A percentile compares a stretch with the other conserved stretches of the same genome.
phyloP scores from a whole-genome alignment of 2,329 filamentous ascomycete genomes.

The Verticillium isaacii region DNA sequence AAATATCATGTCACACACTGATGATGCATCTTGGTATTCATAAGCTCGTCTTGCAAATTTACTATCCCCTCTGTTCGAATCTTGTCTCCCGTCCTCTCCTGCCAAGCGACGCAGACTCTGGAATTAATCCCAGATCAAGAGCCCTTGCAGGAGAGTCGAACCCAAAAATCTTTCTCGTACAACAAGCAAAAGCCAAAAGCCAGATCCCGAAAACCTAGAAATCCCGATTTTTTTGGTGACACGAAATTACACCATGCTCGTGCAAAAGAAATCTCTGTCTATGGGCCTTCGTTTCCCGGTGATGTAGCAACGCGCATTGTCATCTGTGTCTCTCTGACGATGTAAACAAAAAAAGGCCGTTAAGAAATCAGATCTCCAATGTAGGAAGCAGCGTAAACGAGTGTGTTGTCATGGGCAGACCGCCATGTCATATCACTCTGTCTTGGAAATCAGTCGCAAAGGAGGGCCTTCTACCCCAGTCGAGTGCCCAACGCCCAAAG shows the following conservation, averaged over 20 bases:
- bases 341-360: not conserved
- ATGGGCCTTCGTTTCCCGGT: not conserved
- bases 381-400: not conserved
- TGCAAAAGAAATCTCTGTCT: not conserved
- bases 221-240: not conserved
- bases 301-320: not conserved
- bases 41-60: conserved; percentile 1
- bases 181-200: not conserved
- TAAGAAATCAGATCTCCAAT: not conserved
- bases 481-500: not conserved
- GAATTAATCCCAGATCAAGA: not conserved
- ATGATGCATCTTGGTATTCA: not conserved
- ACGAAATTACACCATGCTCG: not conserved
- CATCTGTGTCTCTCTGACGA: not conserved
- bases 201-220: not conserved
- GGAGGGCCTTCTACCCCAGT: not conserved
- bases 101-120: not conserved
- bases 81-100: not conserved
- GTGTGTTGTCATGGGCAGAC: not conserved
- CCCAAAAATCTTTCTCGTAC: not conserved
- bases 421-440: not conserved
- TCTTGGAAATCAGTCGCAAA: not conserved
- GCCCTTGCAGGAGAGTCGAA: not conserved
- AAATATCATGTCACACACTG: too few relatives aligned
- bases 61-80: not conserved